A percentile compares a stretch with the other conserved stretches of the same genome.
phyloP scores from a whole-genome alignment of 2,329 filamentous ascomycete genomes.

The Colletotrichum tropicicola region DNA sequence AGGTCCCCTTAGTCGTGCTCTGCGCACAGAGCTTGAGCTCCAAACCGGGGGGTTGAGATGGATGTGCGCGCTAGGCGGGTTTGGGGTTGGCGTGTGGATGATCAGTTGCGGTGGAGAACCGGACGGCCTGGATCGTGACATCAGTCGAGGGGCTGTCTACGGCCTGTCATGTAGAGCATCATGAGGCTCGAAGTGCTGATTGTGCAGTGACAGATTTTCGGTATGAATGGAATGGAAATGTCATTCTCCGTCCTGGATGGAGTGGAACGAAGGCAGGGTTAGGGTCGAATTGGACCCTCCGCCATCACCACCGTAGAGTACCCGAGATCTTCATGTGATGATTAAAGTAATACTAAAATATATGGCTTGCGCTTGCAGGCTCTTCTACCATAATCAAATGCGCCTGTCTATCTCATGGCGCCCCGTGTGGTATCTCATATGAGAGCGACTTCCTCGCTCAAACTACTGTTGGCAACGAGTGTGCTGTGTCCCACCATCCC shows the following conservation, averaged over 20 bases:
- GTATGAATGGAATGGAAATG: too few species aligned
- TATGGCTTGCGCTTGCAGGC: neutral
- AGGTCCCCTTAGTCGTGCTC: neutral
- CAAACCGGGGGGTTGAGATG: neutral
- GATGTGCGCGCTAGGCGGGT: constrained; percentile 11
- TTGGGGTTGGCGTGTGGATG: neutral
- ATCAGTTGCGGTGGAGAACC: constrained; percentile 20
- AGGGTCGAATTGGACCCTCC: too few species aligned
- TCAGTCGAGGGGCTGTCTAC: too few species aligned
- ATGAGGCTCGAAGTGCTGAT: too few species aligned
- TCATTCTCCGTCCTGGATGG: too few species aligned
- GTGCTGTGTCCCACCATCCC: neutral
- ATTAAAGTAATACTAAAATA: neutral
- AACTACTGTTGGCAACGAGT: neutral
- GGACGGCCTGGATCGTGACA: neutral
- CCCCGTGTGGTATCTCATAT: too few species aligned
- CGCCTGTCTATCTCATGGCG: neutral
- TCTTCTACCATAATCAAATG: neutral
- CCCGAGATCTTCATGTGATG: neutral
- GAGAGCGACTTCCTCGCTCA: too few species aligned
- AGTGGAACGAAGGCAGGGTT: too few species aligned
- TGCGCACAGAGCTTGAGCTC: neutral
- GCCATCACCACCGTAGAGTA: neutral
- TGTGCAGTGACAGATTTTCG: too few species aligned
- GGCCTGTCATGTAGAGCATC: too few species aligned